Evolutionary conservation across 257 asterid species (phyloP).

Genomic region (Osmanthus fragrans): DNA sequence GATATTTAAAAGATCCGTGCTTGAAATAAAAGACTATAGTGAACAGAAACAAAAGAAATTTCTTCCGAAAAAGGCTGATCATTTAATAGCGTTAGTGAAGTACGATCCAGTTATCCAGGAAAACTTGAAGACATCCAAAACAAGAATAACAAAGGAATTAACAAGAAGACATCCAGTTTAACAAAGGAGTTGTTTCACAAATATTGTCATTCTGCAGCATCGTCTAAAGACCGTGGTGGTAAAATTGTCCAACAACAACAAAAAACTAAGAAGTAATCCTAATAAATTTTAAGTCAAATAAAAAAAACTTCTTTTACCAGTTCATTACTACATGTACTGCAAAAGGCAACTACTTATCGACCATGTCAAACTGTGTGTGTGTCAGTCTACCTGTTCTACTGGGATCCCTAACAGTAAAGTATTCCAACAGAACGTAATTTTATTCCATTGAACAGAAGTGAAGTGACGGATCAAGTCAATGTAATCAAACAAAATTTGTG

Average conservation of each 20-base stretch:
- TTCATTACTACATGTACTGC: background rate
- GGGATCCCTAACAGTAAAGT: background rate
- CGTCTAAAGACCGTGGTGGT: background rate
- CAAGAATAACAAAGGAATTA: background rate
- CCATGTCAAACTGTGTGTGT: background rate
- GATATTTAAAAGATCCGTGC: background rate
- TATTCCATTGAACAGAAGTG: background rate
- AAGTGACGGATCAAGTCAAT: background rate
- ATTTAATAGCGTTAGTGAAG: no score
- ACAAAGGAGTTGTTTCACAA: background rate
- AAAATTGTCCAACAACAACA: background rate
- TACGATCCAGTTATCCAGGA: background rate
- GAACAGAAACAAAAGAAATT: no score
- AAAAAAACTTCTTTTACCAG: background rate
- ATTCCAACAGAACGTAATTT: conserved; percentile 5
- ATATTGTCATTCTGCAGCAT: background rate
- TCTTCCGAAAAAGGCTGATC: no score
- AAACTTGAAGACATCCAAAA: background rate
- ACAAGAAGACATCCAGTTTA: no score
- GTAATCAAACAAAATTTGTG: background rate
- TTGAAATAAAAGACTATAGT: background rate
- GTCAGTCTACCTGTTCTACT: background rate
- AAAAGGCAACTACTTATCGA: background rate
- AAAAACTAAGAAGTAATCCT: background rate
- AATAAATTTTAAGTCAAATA: background rate